A percentile compares a stretch with the other conserved stretches of the same genome.
These are phyloP conservation scores for Piper betle DNA, from an alignment of 164 flowering plant genomes.

Conservation along the genomic window DNA sequence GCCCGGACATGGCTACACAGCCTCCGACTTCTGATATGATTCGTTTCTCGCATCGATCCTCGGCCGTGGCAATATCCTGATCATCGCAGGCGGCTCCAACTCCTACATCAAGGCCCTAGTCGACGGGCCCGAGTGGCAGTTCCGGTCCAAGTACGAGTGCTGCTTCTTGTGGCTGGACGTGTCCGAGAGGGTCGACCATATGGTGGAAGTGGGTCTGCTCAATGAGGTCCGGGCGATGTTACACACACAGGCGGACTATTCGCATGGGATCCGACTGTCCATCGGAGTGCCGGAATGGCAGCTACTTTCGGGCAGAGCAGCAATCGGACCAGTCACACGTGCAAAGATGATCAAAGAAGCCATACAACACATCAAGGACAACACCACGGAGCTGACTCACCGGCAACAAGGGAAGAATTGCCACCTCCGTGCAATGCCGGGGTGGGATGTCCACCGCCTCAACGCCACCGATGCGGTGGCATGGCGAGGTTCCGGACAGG, in stretches of 20 bases:
- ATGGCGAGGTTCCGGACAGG: not conserved
- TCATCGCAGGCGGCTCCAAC: slow-evolving; percentile 85
- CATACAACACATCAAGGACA: slow-evolving; percentile 33
- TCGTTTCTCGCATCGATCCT: slow-evolving; percentile 35
- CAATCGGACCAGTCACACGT: slow-evolving; percentile 7
- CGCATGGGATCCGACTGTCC: slow-evolving; percentile 41
- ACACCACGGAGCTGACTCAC: slow-evolving; percentile 34
- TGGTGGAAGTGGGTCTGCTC: slow-evolving; percentile 52
- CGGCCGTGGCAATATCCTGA: slow-evolving; percentile 33
- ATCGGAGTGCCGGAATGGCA: slow-evolving; percentile 64
- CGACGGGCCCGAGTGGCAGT: slow-evolving; percentile 20
- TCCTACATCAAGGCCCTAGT: slow-evolving; percentile 54
- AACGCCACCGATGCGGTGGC: slow-evolving; percentile 44
- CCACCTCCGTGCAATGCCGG: slow-evolving; percentile 19
- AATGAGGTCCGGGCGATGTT: slow-evolving; percentile 38
- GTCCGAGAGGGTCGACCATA: slow-evolving; percentile 37
- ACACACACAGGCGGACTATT: slow-evolving; percentile 30
- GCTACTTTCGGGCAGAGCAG: slow-evolving; percentile 21
- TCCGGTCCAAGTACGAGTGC: slow-evolving; percentile 36
- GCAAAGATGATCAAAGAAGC: slow-evolving; percentile 23
- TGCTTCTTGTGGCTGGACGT: slow-evolving; percentile 80
- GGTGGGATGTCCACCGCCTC: slow-evolving; percentile 43
- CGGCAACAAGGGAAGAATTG: slow-evolving; percentile 45
- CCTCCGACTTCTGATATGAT: slow-evolving; percentile 29
- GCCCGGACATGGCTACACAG: slow-evolving; percentile 47